Conservation (phyloP, 441 rosid species). For the Adansonia rubrostipa region DNA sequence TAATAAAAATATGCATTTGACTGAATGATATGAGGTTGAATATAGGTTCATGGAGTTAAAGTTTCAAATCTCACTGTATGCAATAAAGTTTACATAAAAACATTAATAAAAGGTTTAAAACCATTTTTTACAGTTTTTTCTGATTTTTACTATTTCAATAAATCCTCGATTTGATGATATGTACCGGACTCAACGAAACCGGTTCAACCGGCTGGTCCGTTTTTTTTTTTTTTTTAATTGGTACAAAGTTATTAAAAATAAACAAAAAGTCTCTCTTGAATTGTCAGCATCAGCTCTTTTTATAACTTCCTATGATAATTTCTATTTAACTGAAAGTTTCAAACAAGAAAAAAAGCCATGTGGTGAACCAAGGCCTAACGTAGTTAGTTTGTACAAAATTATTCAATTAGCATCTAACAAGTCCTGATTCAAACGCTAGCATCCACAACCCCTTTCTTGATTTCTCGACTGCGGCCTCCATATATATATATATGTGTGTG, state of each 20-base stretch:
- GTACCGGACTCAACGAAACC: too few species aligned
- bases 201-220: too few species aligned
- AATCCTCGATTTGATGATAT: too few species aligned
- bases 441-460: neutral
- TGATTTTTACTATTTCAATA: too few species aligned
- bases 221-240: too few species aligned
- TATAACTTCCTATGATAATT: neutral
- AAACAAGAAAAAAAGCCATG: neutral
- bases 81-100: too few species aligned
- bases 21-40: too few species aligned
- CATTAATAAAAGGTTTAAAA: too few species aligned
- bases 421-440: neutral
- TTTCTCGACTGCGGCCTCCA: neutral
- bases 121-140: too few species aligned
- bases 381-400: neutral
- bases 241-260: neutral
- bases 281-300: constrained; percentile 18
- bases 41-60: too few species aligned
- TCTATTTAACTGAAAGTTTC: neutral
- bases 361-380: neutral
- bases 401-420: neutral
- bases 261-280: neutral
- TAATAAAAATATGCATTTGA: too few species aligned
- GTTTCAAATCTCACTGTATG: too few species aligned
- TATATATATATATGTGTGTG: neutral